Conservation (phyloP, 208 protist genomes). For the Acanthamoeba culbertsoni region DNA sequence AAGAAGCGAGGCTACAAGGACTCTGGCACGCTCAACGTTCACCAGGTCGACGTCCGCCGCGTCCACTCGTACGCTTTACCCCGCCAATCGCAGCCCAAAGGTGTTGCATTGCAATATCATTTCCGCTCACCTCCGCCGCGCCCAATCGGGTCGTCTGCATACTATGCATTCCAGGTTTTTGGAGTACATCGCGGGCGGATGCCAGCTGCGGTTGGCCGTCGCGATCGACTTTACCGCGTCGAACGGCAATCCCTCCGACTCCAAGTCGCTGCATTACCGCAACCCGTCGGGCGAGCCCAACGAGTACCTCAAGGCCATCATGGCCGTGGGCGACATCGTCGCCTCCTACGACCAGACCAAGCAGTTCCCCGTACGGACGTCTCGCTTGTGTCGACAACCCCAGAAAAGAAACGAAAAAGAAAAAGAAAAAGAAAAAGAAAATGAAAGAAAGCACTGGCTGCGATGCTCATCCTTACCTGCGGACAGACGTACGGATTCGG, state of each 20-base stretch:
- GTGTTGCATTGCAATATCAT: too few relatives aligned
- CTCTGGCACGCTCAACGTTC: conserved; percentile 2
- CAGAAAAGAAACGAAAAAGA: too few relatives aligned
- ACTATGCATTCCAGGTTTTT: conserved; percentile 43
- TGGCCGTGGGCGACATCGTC: conserved; percentile 57
- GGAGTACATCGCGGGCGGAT: conserved; percentile 74
- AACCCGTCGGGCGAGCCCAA: conserved; percentile 58
- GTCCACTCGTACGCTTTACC: conserved; percentile 7
- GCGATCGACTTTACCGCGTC: conserved; percentile 79
- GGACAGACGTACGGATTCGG: not conserved
- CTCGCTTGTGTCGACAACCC: not conserved
- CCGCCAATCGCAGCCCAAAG: too few relatives aligned
- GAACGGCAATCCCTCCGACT: conserved; percentile 46
- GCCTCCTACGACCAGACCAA: not conserved
- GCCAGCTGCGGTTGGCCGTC: conserved; percentile 68
- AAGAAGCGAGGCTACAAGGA: conserved; percentile 59
- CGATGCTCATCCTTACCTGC: too few relatives aligned
- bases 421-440: too few relatives aligned
- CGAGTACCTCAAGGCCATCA: conserved; percentile 64
- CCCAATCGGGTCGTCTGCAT: too few relatives aligned
- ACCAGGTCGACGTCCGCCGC: not conserved
- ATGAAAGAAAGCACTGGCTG: too few relatives aligned
- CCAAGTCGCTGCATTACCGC: conserved; percentile 67
- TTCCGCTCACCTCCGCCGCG: too few relatives aligned
- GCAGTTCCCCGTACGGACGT: not conserved